Percentiles rank a stretch among this genome's conserved stretches.
These are phyloP conservation scores for Chrysanthemum lavandulifolium DNA, from an alignment of 129 eudicot genomes.

Conservation along the genomic window DNA sequence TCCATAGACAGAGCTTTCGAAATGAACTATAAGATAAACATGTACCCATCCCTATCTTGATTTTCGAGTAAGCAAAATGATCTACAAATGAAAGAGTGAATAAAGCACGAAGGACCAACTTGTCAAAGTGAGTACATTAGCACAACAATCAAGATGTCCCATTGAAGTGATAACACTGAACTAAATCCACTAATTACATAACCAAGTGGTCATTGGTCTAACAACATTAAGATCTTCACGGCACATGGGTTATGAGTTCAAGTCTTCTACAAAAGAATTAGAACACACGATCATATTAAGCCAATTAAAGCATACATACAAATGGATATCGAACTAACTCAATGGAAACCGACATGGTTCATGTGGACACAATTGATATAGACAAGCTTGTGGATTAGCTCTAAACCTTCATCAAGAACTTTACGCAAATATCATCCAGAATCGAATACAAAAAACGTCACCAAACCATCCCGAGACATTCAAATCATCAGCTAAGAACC, in stretches of 20 bases:
- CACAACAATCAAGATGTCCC: background rate
- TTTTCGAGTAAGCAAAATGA: background rate
- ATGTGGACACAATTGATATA: too few relatives aligned
- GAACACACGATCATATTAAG: background rate
- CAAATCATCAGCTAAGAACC: too few relatives aligned
- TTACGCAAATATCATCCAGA: too few relatives aligned
- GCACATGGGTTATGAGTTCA: background rate
- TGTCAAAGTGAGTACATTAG: background rate
- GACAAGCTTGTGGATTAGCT: too few relatives aligned
- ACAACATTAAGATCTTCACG: background rate
- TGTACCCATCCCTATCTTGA: too few relatives aligned
- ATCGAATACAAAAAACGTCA: too few relatives aligned
- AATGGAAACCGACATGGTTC: too few relatives aligned
- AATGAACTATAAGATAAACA: too few relatives aligned
- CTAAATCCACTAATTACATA: background rate
- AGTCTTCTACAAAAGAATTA: background rate
- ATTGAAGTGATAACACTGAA: background rate
- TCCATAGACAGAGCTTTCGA: too few relatives aligned
- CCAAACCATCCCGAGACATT: too few relatives aligned
- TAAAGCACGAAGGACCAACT: too few relatives aligned
- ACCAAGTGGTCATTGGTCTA: constrained; percentile 1
- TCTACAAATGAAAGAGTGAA: background rate
- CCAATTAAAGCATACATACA: background rate
- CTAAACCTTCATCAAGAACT: too few relatives aligned
- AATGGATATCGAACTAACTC: background rate